phyloP scores from a whole-genome alignment of 2,329 filamentous ascomycete species.

The Ceratocystis harringtonii region DNA sequence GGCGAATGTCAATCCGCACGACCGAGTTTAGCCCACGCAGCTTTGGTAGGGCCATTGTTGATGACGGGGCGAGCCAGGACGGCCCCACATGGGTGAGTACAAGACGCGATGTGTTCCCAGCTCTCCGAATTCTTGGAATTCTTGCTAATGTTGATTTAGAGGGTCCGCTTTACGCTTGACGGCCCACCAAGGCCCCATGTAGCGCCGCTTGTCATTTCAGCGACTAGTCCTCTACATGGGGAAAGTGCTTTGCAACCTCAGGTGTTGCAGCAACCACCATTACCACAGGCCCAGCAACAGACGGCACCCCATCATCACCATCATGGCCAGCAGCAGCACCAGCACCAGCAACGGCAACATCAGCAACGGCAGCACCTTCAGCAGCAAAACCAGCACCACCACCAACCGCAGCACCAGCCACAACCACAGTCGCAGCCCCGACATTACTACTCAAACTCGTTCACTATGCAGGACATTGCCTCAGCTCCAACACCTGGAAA shows the following conservation, averaged over 20 bases:
- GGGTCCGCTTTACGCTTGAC: background rate
- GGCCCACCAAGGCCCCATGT: background rate
- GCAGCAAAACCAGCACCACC: background rate
- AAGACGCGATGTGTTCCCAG: background rate
- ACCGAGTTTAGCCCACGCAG: background rate
- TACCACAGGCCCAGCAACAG: background rate
- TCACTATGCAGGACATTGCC: background rate
- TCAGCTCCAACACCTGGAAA: constrained; percentile 1
- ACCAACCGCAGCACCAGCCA: background rate
- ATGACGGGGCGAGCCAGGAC: background rate
- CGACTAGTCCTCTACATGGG: background rate
- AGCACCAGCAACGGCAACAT: background rate
- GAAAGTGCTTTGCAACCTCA: background rate
- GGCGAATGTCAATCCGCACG: background rate
- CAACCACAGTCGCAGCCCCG: background rate
- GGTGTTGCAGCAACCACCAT: background rate
- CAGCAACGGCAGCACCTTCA: fast-evolving
- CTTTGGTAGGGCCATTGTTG: background rate
- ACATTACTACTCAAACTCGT: background rate
- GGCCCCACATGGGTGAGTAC: background rate
- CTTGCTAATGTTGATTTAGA: background rate
- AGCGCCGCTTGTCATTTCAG: background rate
- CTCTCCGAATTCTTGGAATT: background rate
- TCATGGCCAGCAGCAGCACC: too few species aligned
- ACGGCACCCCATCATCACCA: too few species aligned